These are phyloP conservation scores for Fusarium anguioides DNA, from an alignment of 2,329 filamentous ascomycete genomes.

Conservation along the genomic window DNA sequence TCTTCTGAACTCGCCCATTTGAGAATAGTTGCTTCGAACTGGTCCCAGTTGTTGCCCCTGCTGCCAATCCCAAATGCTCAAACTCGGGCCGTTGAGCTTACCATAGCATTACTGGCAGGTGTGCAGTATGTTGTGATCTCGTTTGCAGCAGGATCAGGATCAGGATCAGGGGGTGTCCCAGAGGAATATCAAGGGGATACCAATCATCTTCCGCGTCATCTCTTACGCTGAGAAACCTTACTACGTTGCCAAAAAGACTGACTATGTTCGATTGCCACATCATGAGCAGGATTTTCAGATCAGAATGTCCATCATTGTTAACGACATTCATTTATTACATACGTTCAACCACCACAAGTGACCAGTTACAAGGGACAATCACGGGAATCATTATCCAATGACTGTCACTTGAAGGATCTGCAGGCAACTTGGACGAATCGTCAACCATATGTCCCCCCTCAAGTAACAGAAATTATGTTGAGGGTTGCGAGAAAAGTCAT, in stretches of 20 bases:
- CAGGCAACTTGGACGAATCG: neutral
- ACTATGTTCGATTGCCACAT: neutral
- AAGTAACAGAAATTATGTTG: constrained; percentile 11
- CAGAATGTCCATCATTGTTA: neutral
- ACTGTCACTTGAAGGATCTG: constrained; percentile 5
- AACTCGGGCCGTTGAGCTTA: constrained; percentile 36
- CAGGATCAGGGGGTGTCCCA: constrained; percentile 26
- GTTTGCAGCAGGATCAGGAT: constrained; percentile 35
- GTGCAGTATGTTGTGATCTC: constrained; percentile 33
- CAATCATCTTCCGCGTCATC: constrained; percentile 25
- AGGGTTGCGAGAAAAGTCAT: constrained; percentile 33
- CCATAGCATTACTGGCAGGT: constrained; percentile 21
- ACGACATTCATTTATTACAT: neutral
- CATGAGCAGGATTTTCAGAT: neutral
- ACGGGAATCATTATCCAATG: neutral
- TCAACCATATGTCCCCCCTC: constrained; percentile 3
- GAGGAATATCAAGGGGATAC: constrained; percentile 17
- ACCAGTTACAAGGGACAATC: neutral
- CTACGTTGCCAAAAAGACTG: neutral
- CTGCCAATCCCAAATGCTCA: constrained; percentile 21
- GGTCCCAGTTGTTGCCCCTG: constrained; percentile 23
- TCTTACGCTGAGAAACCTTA: constrained; percentile 12
- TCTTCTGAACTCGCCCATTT: constrained; percentile 21
- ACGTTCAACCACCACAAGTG: neutral
- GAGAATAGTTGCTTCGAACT: constrained; percentile 26